Evolutionary conservation across 495 filamentous ascomycete genomes (phyloP).

Genomic region (Trypethelium eluteriae): DNA sequence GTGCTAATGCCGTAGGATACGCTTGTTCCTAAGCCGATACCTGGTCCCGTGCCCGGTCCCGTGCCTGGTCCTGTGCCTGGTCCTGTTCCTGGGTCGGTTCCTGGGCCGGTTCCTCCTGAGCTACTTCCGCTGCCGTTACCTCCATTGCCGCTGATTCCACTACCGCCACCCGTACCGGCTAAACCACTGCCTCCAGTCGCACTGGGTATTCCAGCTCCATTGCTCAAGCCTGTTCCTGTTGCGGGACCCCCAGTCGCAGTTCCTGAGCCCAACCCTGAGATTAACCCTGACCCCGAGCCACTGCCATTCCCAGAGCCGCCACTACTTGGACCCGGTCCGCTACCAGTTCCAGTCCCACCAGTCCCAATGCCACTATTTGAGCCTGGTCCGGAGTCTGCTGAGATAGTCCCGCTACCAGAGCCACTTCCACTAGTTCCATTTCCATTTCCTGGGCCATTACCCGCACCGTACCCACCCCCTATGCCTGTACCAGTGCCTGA

Average conservation of each 20-base stretch:
- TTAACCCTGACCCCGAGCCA: not conserved
- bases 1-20: constrained; percentile 16
- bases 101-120: not conserved
- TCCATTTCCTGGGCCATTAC: constrained; percentile 4
- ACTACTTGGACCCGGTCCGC: not conserved
- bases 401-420: not conserved
- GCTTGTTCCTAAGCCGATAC: constrained; percentile 14
- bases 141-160: constrained; percentile 12
- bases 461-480: constrained; percentile 5
- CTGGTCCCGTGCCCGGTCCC: constrained; percentile 2
- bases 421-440: not conserved
- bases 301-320: not conserved
- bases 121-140: constrained; percentile 10
- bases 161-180: constrained; percentile 4
- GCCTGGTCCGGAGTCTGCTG: constrained; percentile 3
- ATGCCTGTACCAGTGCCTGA: not conserved
- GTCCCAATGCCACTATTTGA: not conserved
- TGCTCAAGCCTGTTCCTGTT: not conserved
- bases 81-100: not conserved
- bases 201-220: constrained; percentile 9
- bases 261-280: not conserved
- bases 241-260: not conserved
- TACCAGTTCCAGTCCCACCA: not conserved
- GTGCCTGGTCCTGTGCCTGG: not conserved
- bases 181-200: constrained; percentile 9